A percentile compares a stretch with the other conserved stretches of the same genome.
These are phyloP conservation scores for Cenchrus purpureus DNA, from an alignment of 176 grass and related monocot species.

Conservation along the genomic window DNA sequence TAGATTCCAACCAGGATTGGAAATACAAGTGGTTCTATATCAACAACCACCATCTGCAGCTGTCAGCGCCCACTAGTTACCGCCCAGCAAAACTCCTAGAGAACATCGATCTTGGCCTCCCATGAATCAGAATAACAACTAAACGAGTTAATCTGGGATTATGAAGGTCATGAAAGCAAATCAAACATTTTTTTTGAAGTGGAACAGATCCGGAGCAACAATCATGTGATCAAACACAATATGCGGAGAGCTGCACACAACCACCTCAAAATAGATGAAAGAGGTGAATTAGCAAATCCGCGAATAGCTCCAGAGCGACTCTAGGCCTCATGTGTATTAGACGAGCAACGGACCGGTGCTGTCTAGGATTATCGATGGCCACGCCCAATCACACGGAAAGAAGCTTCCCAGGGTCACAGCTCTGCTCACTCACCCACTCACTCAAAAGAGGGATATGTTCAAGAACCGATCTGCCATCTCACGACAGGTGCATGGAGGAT, in stretches of 20 bases:
- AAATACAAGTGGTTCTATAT: slow-evolving; percentile 36
- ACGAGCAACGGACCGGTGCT: background rate
- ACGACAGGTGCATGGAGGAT: background rate
- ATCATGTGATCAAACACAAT: background rate
- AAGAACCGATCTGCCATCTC: slow-evolving; percentile 40
- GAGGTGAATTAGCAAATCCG: background rate
- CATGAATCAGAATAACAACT: slow-evolving; percentile 77
- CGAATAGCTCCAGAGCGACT: background rate
- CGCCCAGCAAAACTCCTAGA: slow-evolving; percentile 61
- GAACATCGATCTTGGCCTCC: slow-evolving; percentile 58
- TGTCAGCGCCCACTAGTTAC: no score
- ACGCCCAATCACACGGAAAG: background rate
- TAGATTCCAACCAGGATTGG: no score
- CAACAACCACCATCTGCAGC: no score
- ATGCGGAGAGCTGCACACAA: background rate
- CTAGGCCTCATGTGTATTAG: slow-evolving; percentile 30
- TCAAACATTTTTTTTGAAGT: background rate
- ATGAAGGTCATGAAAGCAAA: slow-evolving; percentile 49
- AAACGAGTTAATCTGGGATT: slow-evolving; percentile 66
- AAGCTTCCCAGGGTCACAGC: background rate
- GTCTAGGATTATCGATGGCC: slow-evolving; percentile 4
- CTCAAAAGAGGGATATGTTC: background rate
- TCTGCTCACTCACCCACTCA: no score
- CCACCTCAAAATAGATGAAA: background rate
- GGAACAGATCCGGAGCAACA: background rate